Percentiles rank a stretch among this genome's conserved stretches.
Conservation (phyloP, 257 asterid genomes). For the Ilex asprella region DNA sequence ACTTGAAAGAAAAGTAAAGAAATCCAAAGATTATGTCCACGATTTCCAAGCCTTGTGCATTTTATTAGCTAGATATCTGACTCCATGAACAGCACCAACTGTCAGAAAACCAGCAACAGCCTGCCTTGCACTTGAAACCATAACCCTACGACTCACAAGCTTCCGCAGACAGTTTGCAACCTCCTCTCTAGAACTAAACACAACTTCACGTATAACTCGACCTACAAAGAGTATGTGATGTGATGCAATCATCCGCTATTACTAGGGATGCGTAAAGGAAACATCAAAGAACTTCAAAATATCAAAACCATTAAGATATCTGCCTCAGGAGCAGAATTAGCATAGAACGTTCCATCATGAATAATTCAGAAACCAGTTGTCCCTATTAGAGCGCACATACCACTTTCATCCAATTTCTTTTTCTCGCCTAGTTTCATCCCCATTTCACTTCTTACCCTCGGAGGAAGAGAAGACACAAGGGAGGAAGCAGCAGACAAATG, state of each 20-base stretch:
- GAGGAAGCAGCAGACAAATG: constrained; percentile 45
- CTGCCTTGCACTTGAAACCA: constrained; percentile 86
- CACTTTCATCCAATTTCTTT: constrained; percentile 31
- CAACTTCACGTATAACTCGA: constrained; percentile 25
- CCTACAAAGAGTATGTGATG: constrained; percentile 22
- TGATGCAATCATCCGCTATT: background rate
- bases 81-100: constrained; percentile 66
- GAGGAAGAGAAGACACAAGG: constrained; percentile 64
- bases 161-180: constrained; percentile 56
- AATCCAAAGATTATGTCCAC: constrained; percentile 21
- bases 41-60: constrained; percentile 85
- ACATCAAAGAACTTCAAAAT: constrained; percentile 1
- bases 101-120: constrained; percentile 83
- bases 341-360: background rate
- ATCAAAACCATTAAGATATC: background rate
- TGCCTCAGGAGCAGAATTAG: background rate
- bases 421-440: constrained; percentile 47
- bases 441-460: constrained; percentile 46
- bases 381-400: constrained; percentile 21
- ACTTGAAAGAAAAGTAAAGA: background rate
- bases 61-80: constrained; percentile 59
- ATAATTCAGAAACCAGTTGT: background rate
- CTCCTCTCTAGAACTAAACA: constrained; percentile 53
- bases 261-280: background rate
- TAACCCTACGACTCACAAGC: constrained; percentile 67